Evolutionary conservation across 179 eudicot species (phyloP), one percentile per base, ranked within the genome.

Genomic region (Heliamphora pulchella): DNA sequence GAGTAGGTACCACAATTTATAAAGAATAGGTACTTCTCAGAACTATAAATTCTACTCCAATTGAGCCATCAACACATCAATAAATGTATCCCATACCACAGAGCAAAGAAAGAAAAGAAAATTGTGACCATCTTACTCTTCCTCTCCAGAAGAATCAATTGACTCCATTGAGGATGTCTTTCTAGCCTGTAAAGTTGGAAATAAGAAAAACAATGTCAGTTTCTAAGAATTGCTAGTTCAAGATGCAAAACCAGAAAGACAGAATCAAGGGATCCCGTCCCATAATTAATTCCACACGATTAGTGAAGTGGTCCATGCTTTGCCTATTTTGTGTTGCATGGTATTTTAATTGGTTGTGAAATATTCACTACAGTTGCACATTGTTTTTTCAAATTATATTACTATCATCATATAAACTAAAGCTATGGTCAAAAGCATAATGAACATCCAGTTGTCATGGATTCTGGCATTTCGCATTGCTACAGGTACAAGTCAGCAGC

Each of bases 111-210:
- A 43, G n/a, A 31, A 65, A 47, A 3, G 62, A 10, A 46, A 48
- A 14, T 46, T 41, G 78, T 20, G 65, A 54, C 79, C 59, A 80
- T 83, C 99, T 90, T 92, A 96, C 99, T 96, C 99, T 94, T 96
- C 99, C 84, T 96, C 99, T 83, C 98, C 99, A 77, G 99, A 96
- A 79, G 91, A 96, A 91, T 91, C 98, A 81, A 96, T 82, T 18
- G 99, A 96, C 85, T 94, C 99, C 89, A 90, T 86, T 7, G 97
- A 94, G 3, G 91, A 90, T 6, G 93, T 91, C 83, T 89, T 96
- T 75, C 96, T 87, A 9, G 80, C 90, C 99, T 96, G 90, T 68
- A 84, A 79, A 78, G 63, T 82, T 31, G 59, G 83, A 81, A 50
- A 65, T 72, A 79, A 63, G 11, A 0, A n/a, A 54, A 76, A 31